phyloP scores from a whole-genome alignment of 2,329 filamentous ascomycete genomes.

The Cadophora malorum region DNA sequence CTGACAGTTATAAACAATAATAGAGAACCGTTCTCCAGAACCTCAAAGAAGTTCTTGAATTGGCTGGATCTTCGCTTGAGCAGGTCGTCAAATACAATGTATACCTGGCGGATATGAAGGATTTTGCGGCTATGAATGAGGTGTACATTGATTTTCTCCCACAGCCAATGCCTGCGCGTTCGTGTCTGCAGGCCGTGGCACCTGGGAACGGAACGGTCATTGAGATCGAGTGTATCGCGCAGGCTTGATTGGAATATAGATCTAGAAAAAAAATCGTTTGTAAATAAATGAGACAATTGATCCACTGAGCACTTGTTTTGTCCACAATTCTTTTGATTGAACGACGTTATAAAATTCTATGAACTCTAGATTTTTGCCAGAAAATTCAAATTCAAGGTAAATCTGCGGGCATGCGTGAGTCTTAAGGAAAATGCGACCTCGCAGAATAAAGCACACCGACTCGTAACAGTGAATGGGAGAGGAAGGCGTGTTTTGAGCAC shows the following conservation, averaged over 20 bases:
- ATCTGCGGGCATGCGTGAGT: no score
- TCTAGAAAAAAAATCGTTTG: not conserved
- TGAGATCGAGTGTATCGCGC: slow-evolving; percentile 54
- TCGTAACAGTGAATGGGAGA: no score
- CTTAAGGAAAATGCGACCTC: no score
- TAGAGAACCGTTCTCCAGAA: slow-evolving; percentile 45
- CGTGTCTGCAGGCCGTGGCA: slow-evolving; percentile 50
- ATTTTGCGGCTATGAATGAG: slow-evolving; percentile 46
- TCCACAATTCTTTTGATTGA: no score
- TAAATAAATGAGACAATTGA: not conserved
- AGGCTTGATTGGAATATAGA: slow-evolving; percentile 40
- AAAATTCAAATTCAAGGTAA: no score
- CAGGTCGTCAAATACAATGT: slow-evolving; percentile 45
- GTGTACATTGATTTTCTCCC: slow-evolving; percentile 53
- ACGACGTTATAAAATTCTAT: no score
- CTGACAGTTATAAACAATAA: slow-evolving; percentile 1
- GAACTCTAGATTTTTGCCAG: no score
- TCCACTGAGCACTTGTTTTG: not conserved
- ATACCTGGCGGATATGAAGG: slow-evolving; percentile 43
- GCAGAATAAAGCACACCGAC: no score
- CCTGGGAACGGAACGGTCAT: slow-evolving; percentile 51
- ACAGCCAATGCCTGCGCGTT: slow-evolving; percentile 51
- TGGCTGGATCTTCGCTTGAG: slow-evolving; percentile 41
- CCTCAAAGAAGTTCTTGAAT: slow-evolving; percentile 43
- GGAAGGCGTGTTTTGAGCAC: no score